Base-by-base conservation (phyloP, 805 yeast genomes). In the Alloascoidea hylecoeti region DNA sequence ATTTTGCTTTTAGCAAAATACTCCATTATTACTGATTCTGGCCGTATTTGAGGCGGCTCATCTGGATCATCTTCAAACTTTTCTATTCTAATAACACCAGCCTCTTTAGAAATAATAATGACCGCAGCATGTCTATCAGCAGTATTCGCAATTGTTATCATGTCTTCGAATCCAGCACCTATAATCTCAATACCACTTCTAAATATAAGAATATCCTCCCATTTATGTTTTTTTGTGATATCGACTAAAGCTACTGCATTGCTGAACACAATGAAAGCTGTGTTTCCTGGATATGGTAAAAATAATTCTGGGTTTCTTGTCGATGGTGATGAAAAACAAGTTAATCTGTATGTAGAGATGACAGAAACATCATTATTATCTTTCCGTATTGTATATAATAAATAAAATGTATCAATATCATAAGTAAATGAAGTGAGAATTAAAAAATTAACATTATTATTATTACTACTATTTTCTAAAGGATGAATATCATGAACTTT, bases 201-300 rank as follows among this genome's bases (percentile, higher is more conserved):
- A 44, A 88, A 68, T 4, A 66, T 58, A 9, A 88, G 63, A 9
- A 72, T 61, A 52, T 89, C 96, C 54, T 86, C 95, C 95, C 95
- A 88, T 47, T 77, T 68, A 41, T 61, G 60, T 41, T 55, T 56
- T 36, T 59, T 44, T 36, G 70, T 61, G 5, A 78, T 60, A 46
- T 82, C 94, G 1, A 81, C 66, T 39, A 88, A 49, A 2, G 82
- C 73, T 9, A 85, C 63, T 0, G 84, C 70, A 37, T 72, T 66
- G 6, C 67, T 68, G 33, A 77, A 63, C 2, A 75, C 61, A 1
- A 81, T 67, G 49, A 72, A 76, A 1, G 83, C 79, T 0, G 82
- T 70, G 15, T 60, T 53, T 2, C 69, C 68, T 2, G 81, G 80
- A 14, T 60, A 48, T 2, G 88, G 85, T 6, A 78, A 61, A 30